These are phyloP conservation scores for Primulina huaijiensis DNA, from an alignment of 257 asterid genomes.

Conservation along the genomic window DNA sequence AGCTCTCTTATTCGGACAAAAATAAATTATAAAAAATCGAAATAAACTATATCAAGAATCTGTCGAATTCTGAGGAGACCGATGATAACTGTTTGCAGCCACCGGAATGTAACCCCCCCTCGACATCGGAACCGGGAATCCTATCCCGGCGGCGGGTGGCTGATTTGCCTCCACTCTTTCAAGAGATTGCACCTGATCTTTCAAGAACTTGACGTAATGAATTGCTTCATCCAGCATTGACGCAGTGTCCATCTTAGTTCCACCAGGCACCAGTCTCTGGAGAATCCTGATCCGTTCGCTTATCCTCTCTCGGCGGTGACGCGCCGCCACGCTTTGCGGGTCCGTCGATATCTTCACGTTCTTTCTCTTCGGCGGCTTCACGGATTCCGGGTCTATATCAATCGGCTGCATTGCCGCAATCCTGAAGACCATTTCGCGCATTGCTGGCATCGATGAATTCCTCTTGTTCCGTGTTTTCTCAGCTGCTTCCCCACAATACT, in stretches of 20 bases:
- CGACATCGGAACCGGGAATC: neutral
- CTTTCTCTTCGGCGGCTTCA: conserved; percentile 50
- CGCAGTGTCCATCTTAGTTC: conserved; percentile 60
- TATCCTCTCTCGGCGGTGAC: conserved; percentile 42
- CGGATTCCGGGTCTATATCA: conserved; percentile 41
- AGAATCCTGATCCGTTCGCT: conserved; percentile 49
- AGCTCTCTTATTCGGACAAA: too few species aligned
- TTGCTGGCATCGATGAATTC: conserved; percentile 33
- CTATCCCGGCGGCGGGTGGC: neutral
- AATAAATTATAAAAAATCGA: too few species aligned
- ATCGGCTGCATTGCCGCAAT: conserved; percentile 60
- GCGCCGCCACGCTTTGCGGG: conserved; percentile 35
- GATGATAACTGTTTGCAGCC: neutral
- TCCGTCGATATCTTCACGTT: conserved; percentile 54
- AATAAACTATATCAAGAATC: neutral
- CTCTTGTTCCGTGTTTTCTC: too few species aligned
- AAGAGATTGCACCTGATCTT: conserved; percentile 36
- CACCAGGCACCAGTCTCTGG: conserved; percentile 62
- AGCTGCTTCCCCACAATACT: too few species aligned
- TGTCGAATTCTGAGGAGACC: neutral
- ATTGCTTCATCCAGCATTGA: conserved; percentile 61
- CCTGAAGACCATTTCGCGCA: conserved; percentile 58
- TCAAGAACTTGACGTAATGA: conserved; percentile 53
- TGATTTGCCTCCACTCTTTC: neutral
- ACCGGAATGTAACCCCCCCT: neutral